Percentiles rank a stretch among this genome's conserved stretches.
Conservation (phyloP, 2,329 filamentous ascomycete genomes). For the Amauroascus niger region DNA sequence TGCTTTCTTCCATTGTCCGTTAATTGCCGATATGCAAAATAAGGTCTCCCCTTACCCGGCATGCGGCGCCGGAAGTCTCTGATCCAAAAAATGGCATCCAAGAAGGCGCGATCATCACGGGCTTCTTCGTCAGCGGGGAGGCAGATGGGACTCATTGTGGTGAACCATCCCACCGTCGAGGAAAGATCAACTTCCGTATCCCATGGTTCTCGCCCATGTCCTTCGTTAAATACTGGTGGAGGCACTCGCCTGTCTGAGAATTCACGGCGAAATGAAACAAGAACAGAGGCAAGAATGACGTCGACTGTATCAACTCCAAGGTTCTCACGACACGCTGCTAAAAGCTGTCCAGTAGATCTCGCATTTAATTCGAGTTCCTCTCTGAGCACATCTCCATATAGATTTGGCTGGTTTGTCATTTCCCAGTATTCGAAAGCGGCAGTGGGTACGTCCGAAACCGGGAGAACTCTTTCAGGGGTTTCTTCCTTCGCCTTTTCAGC, state of each 20-base stretch:
- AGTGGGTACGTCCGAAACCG: conserved; percentile 26
- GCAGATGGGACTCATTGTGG: conserved; percentile 38
- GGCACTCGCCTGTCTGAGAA: conserved; percentile 34
- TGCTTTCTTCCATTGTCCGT: conserved; percentile 21
- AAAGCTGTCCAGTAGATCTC: conserved; percentile 25
- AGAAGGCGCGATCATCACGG: conserved; percentile 17
- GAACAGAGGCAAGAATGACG: conserved; percentile 29
- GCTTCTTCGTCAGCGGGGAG: conserved; percentile 18
- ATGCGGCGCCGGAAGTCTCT: conserved; percentile 33
- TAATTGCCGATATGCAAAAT: conserved; percentile 29
- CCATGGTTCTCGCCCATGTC: conserved; percentile 42
- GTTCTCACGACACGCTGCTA: conserved; percentile 25
- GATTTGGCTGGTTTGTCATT: conserved; percentile 26
- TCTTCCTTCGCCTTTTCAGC: conserved; percentile 18
- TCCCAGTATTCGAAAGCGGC: conserved; percentile 31
- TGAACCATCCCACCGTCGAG: conserved; percentile 44
- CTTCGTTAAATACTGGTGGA: conserved; percentile 42
- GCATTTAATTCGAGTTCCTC: conserved; percentile 28
- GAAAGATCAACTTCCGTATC: conserved; percentile 38
- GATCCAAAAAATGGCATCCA: conserved; percentile 29
- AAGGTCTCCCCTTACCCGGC: conserved; percentile 26
- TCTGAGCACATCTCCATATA: conserved; percentile 29
- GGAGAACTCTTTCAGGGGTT: conserved; percentile 14
- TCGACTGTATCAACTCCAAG: conserved; percentile 33
- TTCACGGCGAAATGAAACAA: conserved; percentile 37